Evolutionary conservation across 805 yeast genomes (phyloP).

Genomic region (Diddensiella santjacobensis): DNA sequence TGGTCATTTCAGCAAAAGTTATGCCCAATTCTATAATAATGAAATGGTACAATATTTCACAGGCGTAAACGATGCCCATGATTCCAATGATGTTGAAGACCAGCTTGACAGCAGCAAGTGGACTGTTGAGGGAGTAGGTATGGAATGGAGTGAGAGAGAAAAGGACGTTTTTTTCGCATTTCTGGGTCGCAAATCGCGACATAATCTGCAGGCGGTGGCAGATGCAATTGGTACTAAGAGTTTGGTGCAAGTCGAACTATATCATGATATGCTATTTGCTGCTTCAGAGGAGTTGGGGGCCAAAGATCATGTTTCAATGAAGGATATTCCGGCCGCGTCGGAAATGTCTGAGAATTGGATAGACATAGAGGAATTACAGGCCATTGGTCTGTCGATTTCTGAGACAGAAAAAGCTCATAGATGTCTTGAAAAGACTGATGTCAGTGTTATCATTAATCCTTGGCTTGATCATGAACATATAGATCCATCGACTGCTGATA

Average conservation of each 20-base stretch:
- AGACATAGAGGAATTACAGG: conserved; percentile 18
- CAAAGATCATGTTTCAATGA: conserved; percentile 6
- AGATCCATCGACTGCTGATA: neutral
- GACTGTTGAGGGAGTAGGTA: conserved; percentile 6
- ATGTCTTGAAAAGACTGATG: neutral
- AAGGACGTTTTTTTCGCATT: conserved; percentile 24
- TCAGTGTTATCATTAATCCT: neutral
- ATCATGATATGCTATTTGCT: conserved; percentile 20
- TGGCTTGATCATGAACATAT: neutral
- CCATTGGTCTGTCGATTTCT: conserved; percentile 1
- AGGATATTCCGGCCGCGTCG: conserved; percentile 24
- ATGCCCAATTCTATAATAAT: conserved; percentile 13
- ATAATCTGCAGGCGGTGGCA: conserved; percentile 23
- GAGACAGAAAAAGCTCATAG: neutral
- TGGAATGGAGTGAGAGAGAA: conserved; percentile 24
- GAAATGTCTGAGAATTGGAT: conserved; percentile 27
- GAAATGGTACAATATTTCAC: conserved; percentile 15
- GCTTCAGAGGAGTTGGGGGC: neutral
- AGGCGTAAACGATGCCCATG: neutral
- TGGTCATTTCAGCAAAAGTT: conserved; percentile 6
- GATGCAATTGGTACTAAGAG: conserved; percentile 22
- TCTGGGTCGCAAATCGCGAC: conserved; percentile 25
- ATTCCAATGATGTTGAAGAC: neutral
- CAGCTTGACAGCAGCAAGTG: neutral
- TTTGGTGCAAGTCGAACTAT: conserved; percentile 25